Base-by-base conservation (phyloP, 352 stramenopile species). In the Peronospora tabacina region DNA sequence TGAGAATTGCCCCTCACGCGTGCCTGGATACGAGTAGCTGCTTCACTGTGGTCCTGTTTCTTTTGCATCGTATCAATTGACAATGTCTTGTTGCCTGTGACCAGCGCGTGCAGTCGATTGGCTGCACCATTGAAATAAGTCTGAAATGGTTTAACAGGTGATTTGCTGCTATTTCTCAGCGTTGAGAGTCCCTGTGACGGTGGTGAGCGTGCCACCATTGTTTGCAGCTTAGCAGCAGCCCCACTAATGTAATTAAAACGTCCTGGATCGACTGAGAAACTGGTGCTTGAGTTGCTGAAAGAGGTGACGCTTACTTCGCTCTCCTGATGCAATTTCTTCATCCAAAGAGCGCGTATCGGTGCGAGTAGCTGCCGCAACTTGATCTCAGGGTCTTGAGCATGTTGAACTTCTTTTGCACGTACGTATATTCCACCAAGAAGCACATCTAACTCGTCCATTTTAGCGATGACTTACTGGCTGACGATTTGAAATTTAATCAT, bases 1-100 rank as follows among this genome's bases (percentile, higher is more conserved):
- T 85, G 58, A n/a, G 64, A 68, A 26, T 74, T 76, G 17, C 76
- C 78, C 5, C 78, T 61, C 17, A 86, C 71, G 2, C 87, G 63
- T 28, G 78, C 75, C 55, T 92, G 76, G 55, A 90, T 90, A 38
- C 72, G 72, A 16, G 70, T 73, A 15, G 75, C 81, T 0, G 74
- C 78, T 11, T 85, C 72, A 15, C 58, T 67, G 33, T 67, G 56
- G 9, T 52, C 29, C 26, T 66, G 30, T 34, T 47, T 52, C 7
- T 46, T 55, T 13, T 49, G 29, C 32, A 64, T 15, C 10, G 38
- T 26, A 32, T 39, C 50, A 28, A 43, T 43, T 5, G 50, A 57
- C 38, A 63, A 34, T 9, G 50, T 47, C 48, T 58, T 60, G 40
- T 16, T 52, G n/a, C 68, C 58, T 11, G 55, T 65, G 8, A 75